Conservation (phyloP, 2,329 filamentous ascomycete genomes). For the Arthrobotrys megalospora region DNA sequence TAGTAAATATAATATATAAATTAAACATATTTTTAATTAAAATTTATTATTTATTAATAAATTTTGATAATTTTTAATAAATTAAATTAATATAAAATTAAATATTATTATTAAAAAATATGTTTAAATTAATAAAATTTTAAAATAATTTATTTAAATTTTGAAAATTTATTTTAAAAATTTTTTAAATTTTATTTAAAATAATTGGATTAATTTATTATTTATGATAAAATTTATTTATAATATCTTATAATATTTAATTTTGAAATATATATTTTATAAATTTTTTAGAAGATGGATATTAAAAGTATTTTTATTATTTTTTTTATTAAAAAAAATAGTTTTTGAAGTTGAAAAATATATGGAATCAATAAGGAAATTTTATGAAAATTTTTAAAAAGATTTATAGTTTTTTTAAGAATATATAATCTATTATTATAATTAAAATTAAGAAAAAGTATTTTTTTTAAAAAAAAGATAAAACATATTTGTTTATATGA, state of each 20-base stretch:
- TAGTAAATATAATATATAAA: not conserved
- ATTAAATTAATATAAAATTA: not conserved
- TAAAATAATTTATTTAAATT: not conserved
- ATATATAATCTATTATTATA: no score
- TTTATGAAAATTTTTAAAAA: no score
- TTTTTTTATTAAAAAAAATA: no score
- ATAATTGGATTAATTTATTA: not conserved
- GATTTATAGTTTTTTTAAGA: not conserved
- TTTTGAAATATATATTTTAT: not conserved
- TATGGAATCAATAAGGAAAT: no score
- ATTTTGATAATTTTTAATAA: slow-evolving; percentile 11
- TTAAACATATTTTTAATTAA: not conserved
- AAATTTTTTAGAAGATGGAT: not conserved
- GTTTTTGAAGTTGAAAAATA: no score
- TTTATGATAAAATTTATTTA: not conserved
- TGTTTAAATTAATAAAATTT: slow-evolving; percentile 1
- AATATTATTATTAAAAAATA: slow-evolving; percentile 2
- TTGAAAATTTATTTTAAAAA: not conserved
- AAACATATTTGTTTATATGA: no score
- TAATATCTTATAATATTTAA: not conserved
- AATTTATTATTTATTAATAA: not conserved
- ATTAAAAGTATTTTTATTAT: not conserved
- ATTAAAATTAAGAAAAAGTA: no score
- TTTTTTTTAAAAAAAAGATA: no score
- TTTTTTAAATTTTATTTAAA: slow-evolving; percentile 19